phyloP scores from a whole-genome alignment of 2,329 filamentous ascomycete species.

The Botrytis deweyae region DNA sequence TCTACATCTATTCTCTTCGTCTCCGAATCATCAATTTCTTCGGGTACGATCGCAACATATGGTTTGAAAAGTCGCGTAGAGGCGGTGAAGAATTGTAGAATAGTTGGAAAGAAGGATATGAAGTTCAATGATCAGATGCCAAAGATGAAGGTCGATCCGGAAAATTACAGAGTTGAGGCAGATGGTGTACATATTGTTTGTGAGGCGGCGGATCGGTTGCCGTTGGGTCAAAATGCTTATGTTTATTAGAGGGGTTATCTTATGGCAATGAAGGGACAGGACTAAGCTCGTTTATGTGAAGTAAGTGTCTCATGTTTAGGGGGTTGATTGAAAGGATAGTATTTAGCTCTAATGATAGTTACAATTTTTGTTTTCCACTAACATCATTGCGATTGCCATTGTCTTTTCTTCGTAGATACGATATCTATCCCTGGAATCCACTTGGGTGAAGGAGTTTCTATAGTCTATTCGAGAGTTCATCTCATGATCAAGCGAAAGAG shows the following conservation, averaged over 20 bases:
- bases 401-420: not conserved
- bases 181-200: slow-evolving; percentile 74
- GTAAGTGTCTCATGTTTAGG: not conserved
- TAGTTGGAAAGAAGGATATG: slow-evolving; percentile 82
- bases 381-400: not conserved
- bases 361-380: not conserved
- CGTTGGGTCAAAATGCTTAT: slow-evolving; percentile 75
- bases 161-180: slow-evolving; percentile 84
- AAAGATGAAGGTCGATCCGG: slow-evolving; percentile 86
- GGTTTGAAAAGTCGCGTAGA: slow-evolving; percentile 77
- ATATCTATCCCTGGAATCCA: not conserved
- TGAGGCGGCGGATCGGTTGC: slow-evolving; percentile 68
- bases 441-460: not conserved
- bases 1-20: slow-evolving; percentile 79
- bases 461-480: not conserved
- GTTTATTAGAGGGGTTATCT: slow-evolving; percentile 58
- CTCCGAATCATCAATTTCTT: slow-evolving; percentile 66
- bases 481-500: not conserved
- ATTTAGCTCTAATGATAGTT: not conserved
- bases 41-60: slow-evolving; percentile 68
- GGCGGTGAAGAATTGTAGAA: slow-evolving; percentile 73
- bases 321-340: not conserved
- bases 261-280: not conserved
- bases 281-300: not conserved
- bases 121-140: slow-evolving; percentile 83